These are phyloP conservation scores for Coemansia sp. DNA, from an alignment of 192 early-diverging fungal genomes.

Conservation along the genomic window DNA sequence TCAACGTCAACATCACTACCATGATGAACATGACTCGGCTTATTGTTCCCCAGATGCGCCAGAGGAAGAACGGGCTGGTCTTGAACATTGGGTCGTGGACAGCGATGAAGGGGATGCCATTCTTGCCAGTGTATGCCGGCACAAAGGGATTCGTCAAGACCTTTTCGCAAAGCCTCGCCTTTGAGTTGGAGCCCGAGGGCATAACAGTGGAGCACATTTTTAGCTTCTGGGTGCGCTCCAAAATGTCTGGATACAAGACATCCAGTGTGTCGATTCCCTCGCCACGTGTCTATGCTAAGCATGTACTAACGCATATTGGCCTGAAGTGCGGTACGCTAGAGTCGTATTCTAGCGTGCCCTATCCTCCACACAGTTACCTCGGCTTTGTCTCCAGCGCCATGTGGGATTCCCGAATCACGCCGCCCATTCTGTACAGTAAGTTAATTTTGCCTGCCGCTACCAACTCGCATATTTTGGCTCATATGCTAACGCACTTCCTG, in stretches of 20 bases:
- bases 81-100: constrained; percentile 93
- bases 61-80: constrained; percentile 75
- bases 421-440: constrained; percentile 52
- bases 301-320: constrained; percentile 74
- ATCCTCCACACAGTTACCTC: constrained; percentile 50
- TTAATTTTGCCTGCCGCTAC: neutral
- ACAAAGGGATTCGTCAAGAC: constrained; percentile 91
- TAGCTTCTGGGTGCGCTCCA: constrained; percentile 92
- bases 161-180: constrained; percentile 87
- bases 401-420: constrained; percentile 47
- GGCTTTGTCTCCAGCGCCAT: constrained; percentile 36
- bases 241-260: constrained; percentile 91
- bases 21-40: constrained; percentile 81
- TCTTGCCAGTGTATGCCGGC: constrained; percentile 88
- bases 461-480: neutral
- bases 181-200: constrained; percentile 73
- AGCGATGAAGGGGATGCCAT: constrained; percentile 81
- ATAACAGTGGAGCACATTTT: constrained; percentile 89
- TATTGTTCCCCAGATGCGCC: constrained; percentile 79
- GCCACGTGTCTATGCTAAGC: constrained; percentile 74
- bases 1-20: constrained; percentile 82
- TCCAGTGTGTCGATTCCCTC: constrained; percentile 76
- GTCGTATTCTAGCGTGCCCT: constrained; percentile 39
- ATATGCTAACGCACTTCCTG: neutral
- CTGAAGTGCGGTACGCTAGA: constrained; percentile 62